Evolutionary conservation across 164 flowering plant genomes (phyloP).

Genomic region (Berberis thunbergii): DNA sequence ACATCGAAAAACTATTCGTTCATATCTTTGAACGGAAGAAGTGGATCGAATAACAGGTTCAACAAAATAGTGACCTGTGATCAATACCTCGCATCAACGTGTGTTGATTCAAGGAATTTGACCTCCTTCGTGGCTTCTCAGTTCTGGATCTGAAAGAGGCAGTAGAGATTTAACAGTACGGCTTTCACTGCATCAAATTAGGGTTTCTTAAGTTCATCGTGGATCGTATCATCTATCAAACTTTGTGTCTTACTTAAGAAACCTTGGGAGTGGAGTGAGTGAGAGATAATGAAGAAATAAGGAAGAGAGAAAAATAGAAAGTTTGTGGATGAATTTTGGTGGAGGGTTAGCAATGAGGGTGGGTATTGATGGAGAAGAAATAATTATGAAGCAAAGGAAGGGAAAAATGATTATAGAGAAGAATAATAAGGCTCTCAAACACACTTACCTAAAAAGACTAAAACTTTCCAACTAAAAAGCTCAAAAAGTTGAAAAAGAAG

Average conservation of each 20-base stretch:
- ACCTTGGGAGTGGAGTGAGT: too few species aligned
- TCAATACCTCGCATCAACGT: slow-evolving; percentile 55
- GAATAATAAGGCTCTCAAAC: too few species aligned
- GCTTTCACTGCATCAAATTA: neutral
- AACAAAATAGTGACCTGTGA: slow-evolving; percentile 44
- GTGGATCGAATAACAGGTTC: slow-evolving; percentile 45
- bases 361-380: too few species aligned
- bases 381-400: too few species aligned
- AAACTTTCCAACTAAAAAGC: too few species aligned
- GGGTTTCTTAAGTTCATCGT: neutral
- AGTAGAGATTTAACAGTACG: slow-evolving; percentile 30
- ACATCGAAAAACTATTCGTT: slow-evolving; percentile 56
- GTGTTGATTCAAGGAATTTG: slow-evolving; percentile 48
- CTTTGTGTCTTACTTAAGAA: neutral
- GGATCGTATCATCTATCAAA: neutral
- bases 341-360: too few species aligned
- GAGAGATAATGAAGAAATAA: too few species aligned
- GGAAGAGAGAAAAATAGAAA: too few species aligned
- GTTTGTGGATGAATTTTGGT: too few species aligned
- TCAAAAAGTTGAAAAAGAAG: too few species aligned
- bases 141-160: slow-evolving; percentile 13
- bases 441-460: too few species aligned
- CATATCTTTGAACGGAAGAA: slow-evolving; percentile 70
- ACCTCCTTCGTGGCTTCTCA: slow-evolving; percentile 74
- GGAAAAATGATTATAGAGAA: too few species aligned